A percentile compares a stretch with the other conserved stretches of the same genome.
phyloP scores from a whole-genome alignment of 345 rosid species.

The Rhodamnia rubescens region DNA sequence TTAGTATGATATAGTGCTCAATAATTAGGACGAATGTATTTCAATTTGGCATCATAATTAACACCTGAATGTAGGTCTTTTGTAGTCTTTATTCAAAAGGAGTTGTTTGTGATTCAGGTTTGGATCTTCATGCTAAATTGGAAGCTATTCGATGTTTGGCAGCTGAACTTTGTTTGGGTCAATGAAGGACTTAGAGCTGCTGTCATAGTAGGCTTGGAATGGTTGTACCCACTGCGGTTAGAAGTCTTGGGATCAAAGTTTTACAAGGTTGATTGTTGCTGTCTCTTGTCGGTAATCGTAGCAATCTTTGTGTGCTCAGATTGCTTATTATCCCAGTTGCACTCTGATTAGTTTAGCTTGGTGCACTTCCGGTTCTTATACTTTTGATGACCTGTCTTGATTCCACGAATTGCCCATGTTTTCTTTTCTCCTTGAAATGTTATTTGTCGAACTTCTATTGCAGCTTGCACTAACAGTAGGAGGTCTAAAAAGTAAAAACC shows the following conservation, averaged over 20 bases:
- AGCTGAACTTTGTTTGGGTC: not conserved
- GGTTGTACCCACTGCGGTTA: not conserved
- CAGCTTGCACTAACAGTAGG: not conserved
- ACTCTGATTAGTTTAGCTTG: too few species aligned
- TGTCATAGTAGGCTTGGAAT: not conserved
- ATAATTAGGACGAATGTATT: not conserved
- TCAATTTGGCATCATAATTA: not conserved
- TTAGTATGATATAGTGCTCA: not conserved
- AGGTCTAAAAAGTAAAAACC: not conserved
- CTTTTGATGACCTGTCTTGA: not conserved
- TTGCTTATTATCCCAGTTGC: not conserved
- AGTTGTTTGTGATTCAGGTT: not conserved
- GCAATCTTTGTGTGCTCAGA: not conserved
- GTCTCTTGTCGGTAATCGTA: not conserved
- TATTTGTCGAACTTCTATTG: not conserved
- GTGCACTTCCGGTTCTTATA: too few species aligned
- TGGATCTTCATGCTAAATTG: not conserved
- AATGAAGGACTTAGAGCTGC: not conserved
- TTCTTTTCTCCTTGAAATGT: not conserved
- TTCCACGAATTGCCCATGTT: not conserved
- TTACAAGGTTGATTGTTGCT: not conserved
- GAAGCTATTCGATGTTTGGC: not conserved
- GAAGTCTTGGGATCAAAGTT: not conserved
- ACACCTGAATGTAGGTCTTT: not conserved
- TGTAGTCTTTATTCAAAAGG: not conserved